Base-by-base conservation (phyloP, 2,329 filamentous ascomycete genomes). In the Cladophialophora chaetospira region DNA sequence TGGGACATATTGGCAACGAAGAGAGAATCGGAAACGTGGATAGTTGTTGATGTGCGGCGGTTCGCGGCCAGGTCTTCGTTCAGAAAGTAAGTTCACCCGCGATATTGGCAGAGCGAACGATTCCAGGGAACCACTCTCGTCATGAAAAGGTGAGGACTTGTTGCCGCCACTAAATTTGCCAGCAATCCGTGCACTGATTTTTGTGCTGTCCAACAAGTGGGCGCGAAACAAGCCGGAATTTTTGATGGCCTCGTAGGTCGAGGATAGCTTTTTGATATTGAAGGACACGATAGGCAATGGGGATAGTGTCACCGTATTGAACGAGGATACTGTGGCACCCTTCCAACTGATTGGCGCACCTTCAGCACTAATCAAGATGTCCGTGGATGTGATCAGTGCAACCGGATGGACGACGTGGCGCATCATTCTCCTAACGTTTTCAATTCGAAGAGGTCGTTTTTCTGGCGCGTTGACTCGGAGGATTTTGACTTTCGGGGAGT, bases 301-400 rank as follows among this genome's bases (percentile, higher is more conserved):
- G 26, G 74, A 66, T 2, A 86, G 71, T 0, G 81, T 79, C 11
- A 86, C 80, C 3, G 82, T 82, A 58, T 73, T 84, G 69, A 87
- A 80, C 1, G 83, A 86, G 2, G 84, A 86, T 28, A 86, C 79
- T 6, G 82, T 84, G 63, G 84, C 81, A 38, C 78, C 82, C 31
- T 76, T 73, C 60, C 74, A 75, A 10, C 66, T 66, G 21, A 67
- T 57, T 44, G 62, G 36, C n/a, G 60, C 60, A 15, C 64, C 63
- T 26, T 65, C 65, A 31, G 72, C 70, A 19, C 40, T 56, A 17
- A 43, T 11, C 15, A 44, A 48, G 10, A 47, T 47, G 26, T 74
- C 69, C 13, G 72, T 75, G 8, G 61, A 56, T 35, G 82, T 84
- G 53, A 85, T 75, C 31, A 85, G 72, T 42, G 81, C 80, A 47